Conservation (phyloP, 495 filamentous ascomycete genomes). For the Parmelia sp. region DNA sequence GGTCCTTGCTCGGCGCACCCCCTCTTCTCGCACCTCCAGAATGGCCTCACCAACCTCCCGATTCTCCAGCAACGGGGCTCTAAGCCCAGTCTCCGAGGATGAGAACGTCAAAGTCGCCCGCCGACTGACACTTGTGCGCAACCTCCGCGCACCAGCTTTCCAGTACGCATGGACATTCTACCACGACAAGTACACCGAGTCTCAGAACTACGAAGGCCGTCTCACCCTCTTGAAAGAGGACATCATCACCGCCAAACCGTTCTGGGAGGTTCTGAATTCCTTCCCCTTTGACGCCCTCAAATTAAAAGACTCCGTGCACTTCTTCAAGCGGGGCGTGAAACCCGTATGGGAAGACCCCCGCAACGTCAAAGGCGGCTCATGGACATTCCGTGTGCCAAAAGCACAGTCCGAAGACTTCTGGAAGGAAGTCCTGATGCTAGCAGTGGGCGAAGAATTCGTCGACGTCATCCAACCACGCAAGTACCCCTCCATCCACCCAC, state of each 20-base stretch:
- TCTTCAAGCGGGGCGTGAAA: constrained; percentile 80
- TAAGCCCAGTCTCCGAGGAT: not conserved
- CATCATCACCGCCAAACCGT: constrained; percentile 69
- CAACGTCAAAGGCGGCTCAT: constrained; percentile 73
- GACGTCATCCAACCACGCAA: constrained; percentile 63
- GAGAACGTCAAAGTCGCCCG: constrained; percentile 1
- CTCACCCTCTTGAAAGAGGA: constrained; percentile 61
- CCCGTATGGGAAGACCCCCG: constrained; percentile 88
- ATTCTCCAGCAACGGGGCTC: not conserved
- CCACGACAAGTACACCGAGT: constrained; percentile 46
- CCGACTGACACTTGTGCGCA: not conserved
- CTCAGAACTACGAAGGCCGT: constrained; percentile 52
- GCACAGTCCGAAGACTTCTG: constrained; percentile 53
- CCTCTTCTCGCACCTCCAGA: not conserved
- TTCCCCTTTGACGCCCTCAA: constrained; percentile 69
- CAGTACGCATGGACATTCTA: constrained; percentile 47
- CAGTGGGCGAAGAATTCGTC: constrained; percentile 79
- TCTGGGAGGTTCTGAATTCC: constrained; percentile 89
- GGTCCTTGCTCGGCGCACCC: not conserved
- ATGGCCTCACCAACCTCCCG: not conserved
- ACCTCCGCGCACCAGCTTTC: constrained; percentile 7
- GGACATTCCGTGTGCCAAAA: constrained; percentile 73
- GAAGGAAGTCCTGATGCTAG: constrained; percentile 71
- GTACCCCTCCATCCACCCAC: constrained; percentile 20
- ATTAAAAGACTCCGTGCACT: constrained; percentile 74